phyloP scores from a whole-genome alignment of 495 filamentous ascomycete species.

The Immersiella caudata region DNA sequence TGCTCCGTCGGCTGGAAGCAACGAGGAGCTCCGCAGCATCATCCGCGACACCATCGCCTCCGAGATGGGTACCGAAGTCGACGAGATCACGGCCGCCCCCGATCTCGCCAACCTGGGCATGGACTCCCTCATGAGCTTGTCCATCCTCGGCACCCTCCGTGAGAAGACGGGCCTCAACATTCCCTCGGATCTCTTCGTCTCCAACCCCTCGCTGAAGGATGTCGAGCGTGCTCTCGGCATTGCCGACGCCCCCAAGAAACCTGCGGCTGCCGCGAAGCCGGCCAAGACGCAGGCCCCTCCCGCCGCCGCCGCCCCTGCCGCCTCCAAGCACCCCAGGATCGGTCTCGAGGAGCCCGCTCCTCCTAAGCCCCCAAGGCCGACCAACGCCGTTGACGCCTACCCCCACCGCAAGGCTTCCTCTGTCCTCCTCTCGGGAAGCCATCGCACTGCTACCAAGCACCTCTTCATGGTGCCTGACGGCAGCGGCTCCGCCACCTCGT shows the following conservation, averaged over 20 bases:
- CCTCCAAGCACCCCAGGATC: conserved; percentile 36
- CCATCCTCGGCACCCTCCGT: conserved; percentile 57
- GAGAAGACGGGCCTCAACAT: conserved; percentile 59
- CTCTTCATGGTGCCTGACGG: conserved; percentile 80
- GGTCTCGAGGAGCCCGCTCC: conserved; percentile 38
- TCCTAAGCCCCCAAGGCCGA: conserved; percentile 41
- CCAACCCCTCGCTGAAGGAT: conserved; percentile 50
- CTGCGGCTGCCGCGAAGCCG: conserved; percentile 40
- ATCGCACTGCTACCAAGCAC: conserved; percentile 60
- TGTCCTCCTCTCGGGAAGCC: conserved; percentile 66
- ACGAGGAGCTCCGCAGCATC: conserved; percentile 51
- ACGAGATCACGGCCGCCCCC: conserved; percentile 60
- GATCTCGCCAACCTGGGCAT: conserved; percentile 60
- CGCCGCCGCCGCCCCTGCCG: conserved; percentile 37
- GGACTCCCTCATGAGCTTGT: conserved; percentile 63
- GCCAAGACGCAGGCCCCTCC: conserved; percentile 30
- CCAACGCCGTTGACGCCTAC: conserved; percentile 65
- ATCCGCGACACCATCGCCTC: conserved; percentile 64
- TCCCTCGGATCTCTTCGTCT: conserved; percentile 50
- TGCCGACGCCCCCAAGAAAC: conserved; percentile 41
- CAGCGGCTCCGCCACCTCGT: conserved; percentile 68
- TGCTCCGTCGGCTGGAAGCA: conserved; percentile 29
- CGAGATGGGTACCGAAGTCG: conserved; percentile 68
- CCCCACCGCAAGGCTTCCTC: conserved; percentile 66
- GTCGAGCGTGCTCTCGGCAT: conserved; percentile 54